Evolutionary conservation across 2,329 filamentous ascomycete species (phyloP).

Genomic region (Eutypa lata): DNA sequence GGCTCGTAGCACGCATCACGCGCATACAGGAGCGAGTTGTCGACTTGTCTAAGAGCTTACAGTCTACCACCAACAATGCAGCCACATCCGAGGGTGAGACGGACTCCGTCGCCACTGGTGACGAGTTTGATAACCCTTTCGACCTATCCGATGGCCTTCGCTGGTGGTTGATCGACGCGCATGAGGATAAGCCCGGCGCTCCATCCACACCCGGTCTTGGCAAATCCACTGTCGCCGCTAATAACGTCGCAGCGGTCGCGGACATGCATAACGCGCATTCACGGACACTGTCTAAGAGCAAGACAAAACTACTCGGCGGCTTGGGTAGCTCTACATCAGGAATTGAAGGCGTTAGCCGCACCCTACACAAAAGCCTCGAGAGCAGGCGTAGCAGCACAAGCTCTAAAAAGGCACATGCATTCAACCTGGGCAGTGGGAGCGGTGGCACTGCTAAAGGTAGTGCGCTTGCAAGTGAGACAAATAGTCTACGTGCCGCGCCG

Average conservation of each 20-base stretch:
- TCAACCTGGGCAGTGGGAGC: slow-evolving; percentile 36
- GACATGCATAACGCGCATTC: slow-evolving; percentile 56
- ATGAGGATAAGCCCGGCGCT: slow-evolving; percentile 87
- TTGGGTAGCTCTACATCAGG: slow-evolving; percentile 45
- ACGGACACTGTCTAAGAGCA: slow-evolving; percentile 33
- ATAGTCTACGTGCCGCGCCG: slow-evolving; percentile 50
- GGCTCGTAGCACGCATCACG: slow-evolving; percentile 91
- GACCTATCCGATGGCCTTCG: slow-evolving; percentile 90
- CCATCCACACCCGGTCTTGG: slow-evolving; percentile 89
- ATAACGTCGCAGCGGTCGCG: slow-evolving; percentile 81
- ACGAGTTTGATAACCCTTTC: slow-evolving; percentile 94
- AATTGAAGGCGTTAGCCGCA: slow-evolving; percentile 73
- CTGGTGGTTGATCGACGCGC: slow-evolving; percentile 94
- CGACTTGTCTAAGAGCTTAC: slow-evolving; percentile 77
- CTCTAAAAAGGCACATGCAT: slow-evolving; percentile 71
- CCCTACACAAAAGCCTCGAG: slow-evolving; percentile 82
- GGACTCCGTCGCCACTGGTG: slow-evolving; percentile 50
- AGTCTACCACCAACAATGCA: slow-evolving; percentile 37
- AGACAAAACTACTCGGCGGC: slow-evolving; percentile 33
- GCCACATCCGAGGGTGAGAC: slow-evolving; percentile 39
- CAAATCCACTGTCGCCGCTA: slow-evolving; percentile 86
- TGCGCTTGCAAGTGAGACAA: slow-evolving; percentile 55
- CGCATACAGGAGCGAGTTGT: slow-evolving; percentile 92
- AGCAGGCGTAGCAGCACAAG: slow-evolving; percentile 84
- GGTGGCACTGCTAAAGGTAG: slow-evolving; percentile 45